Conservation (phyloP, 1,284 basidiomycete species). For the Entoloma clypeatum region DNA sequence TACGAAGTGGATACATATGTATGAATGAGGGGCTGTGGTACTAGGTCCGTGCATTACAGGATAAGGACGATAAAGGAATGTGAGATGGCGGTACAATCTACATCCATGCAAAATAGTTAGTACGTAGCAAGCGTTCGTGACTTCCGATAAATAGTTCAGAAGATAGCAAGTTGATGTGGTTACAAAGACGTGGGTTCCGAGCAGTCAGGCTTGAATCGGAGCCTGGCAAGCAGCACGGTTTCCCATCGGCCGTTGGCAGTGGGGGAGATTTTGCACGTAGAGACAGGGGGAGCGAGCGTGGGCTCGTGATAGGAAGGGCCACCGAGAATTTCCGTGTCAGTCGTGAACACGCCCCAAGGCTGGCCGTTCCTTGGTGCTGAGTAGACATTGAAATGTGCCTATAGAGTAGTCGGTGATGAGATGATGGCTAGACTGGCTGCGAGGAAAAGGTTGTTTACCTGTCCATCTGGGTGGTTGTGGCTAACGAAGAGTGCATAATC, state of each 20-base stretch:
- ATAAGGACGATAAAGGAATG: too few species aligned
- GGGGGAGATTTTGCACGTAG: constrained; percentile 52
- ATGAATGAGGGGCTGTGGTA: too few species aligned
- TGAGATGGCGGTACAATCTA: too few species aligned
- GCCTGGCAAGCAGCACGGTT: constrained; percentile 47
- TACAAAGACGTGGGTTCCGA: constrained; percentile 49
- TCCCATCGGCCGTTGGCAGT: constrained; percentile 37
- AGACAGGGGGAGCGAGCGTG: constrained; percentile 31
- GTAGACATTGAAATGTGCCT: constrained; percentile 67
- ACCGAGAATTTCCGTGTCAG: constrained; percentile 41
- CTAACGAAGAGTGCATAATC: constrained; percentile 70
- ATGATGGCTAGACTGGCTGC: too few species aligned
- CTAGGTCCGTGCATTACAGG: too few species aligned
- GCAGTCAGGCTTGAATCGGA: constrained; percentile 55
- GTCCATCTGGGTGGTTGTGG: constrained; percentile 61
- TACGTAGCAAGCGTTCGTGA: too few species aligned
- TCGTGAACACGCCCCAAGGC: constrained; percentile 67
- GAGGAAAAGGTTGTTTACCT: constrained; percentile 37
- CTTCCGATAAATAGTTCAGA: too few species aligned
- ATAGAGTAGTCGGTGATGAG: too few species aligned
- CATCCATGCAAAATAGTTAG: too few species aligned
- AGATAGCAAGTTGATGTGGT: too few species aligned
- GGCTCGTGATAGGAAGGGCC: constrained; percentile 41
- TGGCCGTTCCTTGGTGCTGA: constrained; percentile 43
- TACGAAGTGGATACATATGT: too few species aligned